These are phyloP conservation scores for Endoconidiophora laricicola DNA, from an alignment of 2,329 filamentous ascomycete species.

Conservation along the genomic window DNA sequence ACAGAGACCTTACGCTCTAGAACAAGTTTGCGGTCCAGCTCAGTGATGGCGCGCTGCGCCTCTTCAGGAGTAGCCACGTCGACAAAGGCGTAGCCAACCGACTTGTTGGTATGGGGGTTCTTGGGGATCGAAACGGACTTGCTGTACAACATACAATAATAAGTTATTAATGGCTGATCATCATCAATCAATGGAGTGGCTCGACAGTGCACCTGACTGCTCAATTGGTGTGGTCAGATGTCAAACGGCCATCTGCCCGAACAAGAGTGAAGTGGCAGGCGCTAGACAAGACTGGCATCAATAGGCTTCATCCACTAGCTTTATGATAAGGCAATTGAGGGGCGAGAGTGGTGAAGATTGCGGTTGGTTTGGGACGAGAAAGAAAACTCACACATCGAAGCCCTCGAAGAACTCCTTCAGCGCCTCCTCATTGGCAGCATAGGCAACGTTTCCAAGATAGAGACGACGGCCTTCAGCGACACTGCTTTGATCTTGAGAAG, in stretches of 20 bases:
- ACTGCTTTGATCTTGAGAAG: constrained; percentile 61
- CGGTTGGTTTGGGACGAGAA: background rate
- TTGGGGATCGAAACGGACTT: constrained; percentile 98
- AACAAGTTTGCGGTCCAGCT: constrained; percentile 95
- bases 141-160: constrained; percentile 34
- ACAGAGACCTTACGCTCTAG: constrained; percentile 98
- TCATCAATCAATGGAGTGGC: background rate
- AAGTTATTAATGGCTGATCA: too few species aligned
- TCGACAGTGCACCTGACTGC: too few species aligned
- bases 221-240: background rate
- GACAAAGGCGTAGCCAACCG: constrained; percentile 97
- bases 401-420: constrained; percentile 99
- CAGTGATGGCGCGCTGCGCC: constrained; percentile 85
- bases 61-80: constrained; percentile 89
- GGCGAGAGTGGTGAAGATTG: background rate
- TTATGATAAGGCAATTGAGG: background rate
- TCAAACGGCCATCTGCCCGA: background rate
- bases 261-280: background rate
- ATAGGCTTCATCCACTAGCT: background rate
- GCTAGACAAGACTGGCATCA: background rate
- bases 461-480: constrained; percentile 97
- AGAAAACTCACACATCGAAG: constrained; percentile 81
- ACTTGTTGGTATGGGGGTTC: constrained; percentile 96
- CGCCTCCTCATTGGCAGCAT: constrained; percentile 99
- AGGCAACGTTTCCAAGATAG: constrained; percentile 99